These are phyloP conservation scores for Daldinia grandis DNA, from an alignment of 495 filamentous ascomycete species.

Conservation along the genomic window DNA sequence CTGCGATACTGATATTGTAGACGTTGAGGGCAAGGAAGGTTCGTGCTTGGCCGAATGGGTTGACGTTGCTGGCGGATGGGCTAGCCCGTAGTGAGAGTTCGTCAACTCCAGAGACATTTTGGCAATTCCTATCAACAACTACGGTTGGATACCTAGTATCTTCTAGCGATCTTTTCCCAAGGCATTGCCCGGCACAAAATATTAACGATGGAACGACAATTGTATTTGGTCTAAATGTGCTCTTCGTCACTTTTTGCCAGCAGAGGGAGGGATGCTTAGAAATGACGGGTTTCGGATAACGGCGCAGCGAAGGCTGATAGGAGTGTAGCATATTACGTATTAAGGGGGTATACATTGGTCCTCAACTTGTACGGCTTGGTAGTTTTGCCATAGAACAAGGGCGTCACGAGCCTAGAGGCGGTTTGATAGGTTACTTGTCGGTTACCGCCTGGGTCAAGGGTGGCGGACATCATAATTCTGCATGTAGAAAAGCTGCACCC, in stretches of 20 bases:
- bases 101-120: not conserved
- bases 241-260: conserved; percentile 24
- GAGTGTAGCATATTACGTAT: conserved; percentile 25
- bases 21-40: conserved; percentile 96
- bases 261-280: conserved; percentile 10
- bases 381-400: conserved; percentile 33
- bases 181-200: conserved; percentile 15
- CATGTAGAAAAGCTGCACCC: conserved; percentile 41
- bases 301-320: conserved; percentile 18
- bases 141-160: conserved; percentile 37
- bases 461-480: conserved; percentile 25
- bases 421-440: conserved; percentile 31
- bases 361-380: conserved; percentile 20
- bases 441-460: conserved; percentile 25
- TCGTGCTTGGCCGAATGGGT: conserved; percentile 98
- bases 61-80: conserved; percentile 95
- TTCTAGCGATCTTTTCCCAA: conserved; percentile 7
- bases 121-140: conserved; percentile 8
- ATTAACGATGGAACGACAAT: conserved; percentile 38
- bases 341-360: conserved; percentile 13
- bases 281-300: conserved; percentile 23
- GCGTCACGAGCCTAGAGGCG: conserved; percentile 27
- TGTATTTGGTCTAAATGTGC: conserved; percentile 31
- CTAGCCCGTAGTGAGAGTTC: conserved; percentile 57
- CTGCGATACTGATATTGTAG: conserved; percentile 98